Evolutionary conservation across 2,329 filamentous ascomycete species (phyloP).

Genomic region (Cucurbitaria berberidis): DNA sequence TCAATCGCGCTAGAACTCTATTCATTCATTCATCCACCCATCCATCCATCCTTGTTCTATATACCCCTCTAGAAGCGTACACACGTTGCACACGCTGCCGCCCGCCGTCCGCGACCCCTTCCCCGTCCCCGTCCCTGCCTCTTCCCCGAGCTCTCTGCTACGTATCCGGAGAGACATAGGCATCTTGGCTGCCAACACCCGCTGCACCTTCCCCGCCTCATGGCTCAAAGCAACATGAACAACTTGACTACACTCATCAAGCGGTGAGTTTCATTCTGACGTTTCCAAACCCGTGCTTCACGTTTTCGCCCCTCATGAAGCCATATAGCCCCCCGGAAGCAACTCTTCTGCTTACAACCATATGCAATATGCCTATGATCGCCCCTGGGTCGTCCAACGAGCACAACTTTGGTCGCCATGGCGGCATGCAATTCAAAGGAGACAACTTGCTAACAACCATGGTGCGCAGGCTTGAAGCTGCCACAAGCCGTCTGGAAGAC

Average conservation of each 20-base stretch:
- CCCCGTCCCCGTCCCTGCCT: conserved; percentile 15
- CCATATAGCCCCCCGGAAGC: neutral
- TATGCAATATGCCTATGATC: conserved; percentile 7
- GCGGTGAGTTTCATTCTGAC: conserved; percentile 67
- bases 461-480: conserved; percentile 84
- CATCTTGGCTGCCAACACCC: conserved; percentile 29
- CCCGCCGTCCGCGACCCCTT: too few relatives aligned
- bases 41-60: neutral
- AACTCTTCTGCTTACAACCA: neutral
- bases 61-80: neutral
- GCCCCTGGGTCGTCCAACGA: conserved; percentile 13
- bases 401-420: conserved; percentile 22
- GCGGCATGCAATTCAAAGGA: conserved; percentile 21
- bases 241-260: conserved; percentile 98
- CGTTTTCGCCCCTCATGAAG: too few relatives aligned
- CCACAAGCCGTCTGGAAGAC: conserved; percentile 93
- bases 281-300: too few relatives aligned
- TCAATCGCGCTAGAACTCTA: neutral
- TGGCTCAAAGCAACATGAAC: conserved; percentile 87
- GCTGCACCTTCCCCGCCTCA: conserved; percentile 51
- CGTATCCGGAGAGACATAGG: conserved; percentile 18
- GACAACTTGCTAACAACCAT: conserved; percentile 57
- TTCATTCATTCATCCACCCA: neutral
- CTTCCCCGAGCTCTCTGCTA: conserved; percentile 29
- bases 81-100: conserved; percentile 24